Base-by-base conservation (phyloP, 805 yeast genomes). In the Pichia ethanolica region DNA sequence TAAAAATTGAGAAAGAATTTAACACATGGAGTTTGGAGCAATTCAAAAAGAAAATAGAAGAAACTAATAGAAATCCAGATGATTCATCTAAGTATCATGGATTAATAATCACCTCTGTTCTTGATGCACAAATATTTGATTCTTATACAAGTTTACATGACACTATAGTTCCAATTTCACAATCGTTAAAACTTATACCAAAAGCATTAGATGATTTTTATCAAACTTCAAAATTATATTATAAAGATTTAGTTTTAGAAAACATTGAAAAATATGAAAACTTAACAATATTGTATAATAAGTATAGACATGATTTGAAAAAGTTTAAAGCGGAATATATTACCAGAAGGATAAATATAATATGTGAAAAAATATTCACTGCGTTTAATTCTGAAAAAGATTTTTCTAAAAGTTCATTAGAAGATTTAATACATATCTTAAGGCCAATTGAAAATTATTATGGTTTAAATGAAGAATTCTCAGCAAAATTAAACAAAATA, bases 271-370 rank as follows among this genome's bases (percentile, higher is more conserved):
- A 67, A 46, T 78, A 75, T 52, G 67, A 70, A 33, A 50, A 55
- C 3, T 57, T 81, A 14, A 54, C 70, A 8, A 64, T 64, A 11
- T 70, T 71, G 51, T 73, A 76, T 65, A 61, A 68, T 20, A 63
- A 67, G 48, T 61, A 82, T 44, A 66, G 68, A 9, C 56, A 57
- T 10, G 77, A 75, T 45, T 53, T 79, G 12, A 59, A 60, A 3
- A 64, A 60, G 7, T 64, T 82, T 52, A 74, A 75, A 55, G 52
- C 50, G 5, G 78, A 76, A 39, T 55, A 75, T 32, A 69, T 83
- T 5, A 82, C 79, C 51, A 60, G 66, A 32, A 71, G 79, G 58
- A 83, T 88, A 87, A 65, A 69, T 53, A 72, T 72, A 27, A 67
- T 81, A 3, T 80, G 82, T 53, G 65, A 65, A 30, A 74, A 69